phyloP scores from a whole-genome alignment of 345 rosid genomes.

The Turritis glabra region DNA sequence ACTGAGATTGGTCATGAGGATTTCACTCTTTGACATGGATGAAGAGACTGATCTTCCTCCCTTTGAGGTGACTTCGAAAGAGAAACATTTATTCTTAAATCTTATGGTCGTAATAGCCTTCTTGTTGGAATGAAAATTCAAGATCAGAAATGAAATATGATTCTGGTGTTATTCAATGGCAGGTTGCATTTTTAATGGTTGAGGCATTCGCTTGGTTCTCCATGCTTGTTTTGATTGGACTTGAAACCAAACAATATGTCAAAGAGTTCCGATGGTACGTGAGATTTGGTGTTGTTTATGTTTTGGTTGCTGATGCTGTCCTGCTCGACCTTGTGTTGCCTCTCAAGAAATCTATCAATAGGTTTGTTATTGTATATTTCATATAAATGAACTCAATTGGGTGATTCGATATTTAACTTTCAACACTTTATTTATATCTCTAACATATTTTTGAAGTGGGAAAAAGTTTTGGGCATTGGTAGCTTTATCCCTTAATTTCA shows the following conservation, averaged over 20 bases:
- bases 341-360: constrained; percentile 49
- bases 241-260: constrained; percentile 71
- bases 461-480: background rate
- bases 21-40: constrained; percentile 61
- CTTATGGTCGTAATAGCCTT: background rate
- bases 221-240: constrained; percentile 61
- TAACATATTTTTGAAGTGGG: background rate
- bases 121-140: constrained; percentile 2
- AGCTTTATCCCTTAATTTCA: constrained; percentile 7
- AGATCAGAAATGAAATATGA: background rate
- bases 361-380: constrained; percentile 43
- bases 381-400: constrained; percentile 7
- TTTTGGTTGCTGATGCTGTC: constrained; percentile 83
- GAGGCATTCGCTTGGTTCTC: constrained; percentile 86
- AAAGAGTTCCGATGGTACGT: constrained; percentile 83
- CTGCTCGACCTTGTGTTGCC: constrained; percentile 70
- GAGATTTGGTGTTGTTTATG: constrained; percentile 77
- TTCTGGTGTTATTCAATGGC: constrained; percentile 12
- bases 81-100: constrained; percentile 6
- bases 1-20: constrained; percentile 64
- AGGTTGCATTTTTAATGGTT: constrained; percentile 63
- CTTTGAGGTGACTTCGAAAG: constrained; percentile 57
- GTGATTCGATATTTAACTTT: background rate
- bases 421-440: background rate
- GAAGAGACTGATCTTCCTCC: constrained; percentile 67